Evolutionary conservation across 306 rosid genomes (phyloP).

Genomic region (Astragalus membranaceus): DNA sequence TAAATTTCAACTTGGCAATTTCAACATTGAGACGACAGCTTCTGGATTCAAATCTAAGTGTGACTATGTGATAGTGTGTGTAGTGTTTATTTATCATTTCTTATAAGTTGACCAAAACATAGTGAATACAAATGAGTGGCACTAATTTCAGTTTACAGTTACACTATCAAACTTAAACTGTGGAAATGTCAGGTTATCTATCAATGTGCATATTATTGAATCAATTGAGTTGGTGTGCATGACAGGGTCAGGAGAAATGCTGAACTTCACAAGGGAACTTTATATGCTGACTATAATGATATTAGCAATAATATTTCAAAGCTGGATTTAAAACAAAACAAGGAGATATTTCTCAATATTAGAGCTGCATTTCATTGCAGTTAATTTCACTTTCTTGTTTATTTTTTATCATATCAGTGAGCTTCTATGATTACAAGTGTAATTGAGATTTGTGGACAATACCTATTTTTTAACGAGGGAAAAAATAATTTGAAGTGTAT

Average conservation of each 20-base stretch:
- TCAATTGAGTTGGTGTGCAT: neutral
- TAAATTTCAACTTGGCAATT: neutral
- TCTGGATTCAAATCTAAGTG: too few relatives aligned
- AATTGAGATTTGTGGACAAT: too few relatives aligned
- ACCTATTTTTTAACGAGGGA: too few relatives aligned
- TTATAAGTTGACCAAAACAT: too few relatives aligned
- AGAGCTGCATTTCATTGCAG: neutral
- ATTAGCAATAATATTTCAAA: slow-evolving; percentile 18
- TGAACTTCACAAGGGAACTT: slow-evolving; percentile 17
- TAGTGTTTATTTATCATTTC: too few relatives aligned
- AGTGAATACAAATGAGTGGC: neutral
- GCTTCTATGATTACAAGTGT: neutral
- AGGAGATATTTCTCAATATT: neutral
- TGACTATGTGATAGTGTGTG: too few relatives aligned
- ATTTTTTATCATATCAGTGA: neutral
- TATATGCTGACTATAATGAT: neutral
- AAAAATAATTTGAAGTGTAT: too few relatives aligned
- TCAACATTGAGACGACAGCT: too few relatives aligned
- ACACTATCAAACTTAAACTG: neutral
- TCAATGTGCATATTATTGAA: neutral
- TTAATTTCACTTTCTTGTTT: neutral
- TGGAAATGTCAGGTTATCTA: neutral
- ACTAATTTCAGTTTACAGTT: too few relatives aligned
- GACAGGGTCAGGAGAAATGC: slow-evolving; percentile 28
- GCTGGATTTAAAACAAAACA: neutral